A percentile compares a stretch with the other conserved stretches of the same genome.
These are phyloP conservation scores for Arachis hypogaea DNA, from an alignment of 306 rosid species.

Conservation along the genomic window DNA sequence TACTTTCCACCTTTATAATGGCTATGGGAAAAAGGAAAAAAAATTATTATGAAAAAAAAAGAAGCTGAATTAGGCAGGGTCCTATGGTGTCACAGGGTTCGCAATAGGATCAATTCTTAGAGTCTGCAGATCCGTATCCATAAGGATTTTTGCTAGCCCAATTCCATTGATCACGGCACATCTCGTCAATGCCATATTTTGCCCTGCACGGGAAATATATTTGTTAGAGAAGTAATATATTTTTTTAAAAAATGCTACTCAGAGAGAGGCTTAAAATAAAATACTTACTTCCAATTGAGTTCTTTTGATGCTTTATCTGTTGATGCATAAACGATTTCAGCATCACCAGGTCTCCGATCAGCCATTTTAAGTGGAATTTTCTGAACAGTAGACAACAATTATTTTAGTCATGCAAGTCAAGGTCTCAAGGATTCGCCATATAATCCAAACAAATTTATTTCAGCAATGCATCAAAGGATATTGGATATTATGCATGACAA, in stretches of 20 bases:
- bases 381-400: slow-evolving; percentile 49
- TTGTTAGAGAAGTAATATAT: slow-evolving; percentile 27
- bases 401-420: slow-evolving; percentile 3
- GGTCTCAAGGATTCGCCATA: slow-evolving; percentile 6
- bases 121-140: slow-evolving; percentile 66
- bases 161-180: slow-evolving; percentile 99
- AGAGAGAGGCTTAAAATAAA: not conserved
- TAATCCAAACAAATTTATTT: not conserved
- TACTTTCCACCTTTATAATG: slow-evolving; percentile 30
- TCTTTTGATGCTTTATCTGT: slow-evolving; percentile 77
- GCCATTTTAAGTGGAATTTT: slow-evolving; percentile 74
- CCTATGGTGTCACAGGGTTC: slow-evolving; percentile 36
- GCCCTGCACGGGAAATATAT: slow-evolving; percentile 62
- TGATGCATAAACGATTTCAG: slow-evolving; percentile 87
- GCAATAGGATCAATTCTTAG: slow-evolving; percentile 35
- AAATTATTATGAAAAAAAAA: not conserved
- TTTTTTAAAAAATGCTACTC: too few species aligned
- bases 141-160: slow-evolving; percentile 98
- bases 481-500: not conserved
- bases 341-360: slow-evolving; percentile 91
- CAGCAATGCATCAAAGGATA: not conserved
- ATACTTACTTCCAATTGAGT: slow-evolving; percentile 86
- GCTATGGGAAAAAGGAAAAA: slow-evolving; percentile 16
- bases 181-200: slow-evolving; percentile 73
- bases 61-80: slow-evolving; percentile 29